Base-by-base conservation (phyloP, 208 protist species). In the Strigomonas culicis region DNA sequence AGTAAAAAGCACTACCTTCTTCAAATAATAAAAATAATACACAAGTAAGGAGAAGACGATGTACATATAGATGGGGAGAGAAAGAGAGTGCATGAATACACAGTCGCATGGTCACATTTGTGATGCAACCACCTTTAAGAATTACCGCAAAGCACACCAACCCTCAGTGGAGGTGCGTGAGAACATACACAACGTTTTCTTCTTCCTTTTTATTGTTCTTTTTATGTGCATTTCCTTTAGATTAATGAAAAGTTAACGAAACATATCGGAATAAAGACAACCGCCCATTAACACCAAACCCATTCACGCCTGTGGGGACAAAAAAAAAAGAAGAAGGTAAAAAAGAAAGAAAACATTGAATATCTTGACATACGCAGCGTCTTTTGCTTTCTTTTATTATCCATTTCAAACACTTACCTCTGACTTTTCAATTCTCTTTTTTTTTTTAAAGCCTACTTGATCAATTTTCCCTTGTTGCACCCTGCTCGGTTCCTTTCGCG, bases 401-500 rank as follows among this genome's bases (percentile, higher is more conserved):
- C n/a, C n/a, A n/a, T n/a, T n/a, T n/a, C n/a, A n/a, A n/a, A 46
- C 17, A 46, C 39, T 46, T n/a, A 46, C 10, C 39, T 46, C 10
- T n/a, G 10, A 46, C 39, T 46, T 46, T n/a, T n/a, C 39, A n/a
- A 46, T 46, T 46, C 43, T 63, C 43, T 51, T n/a, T 63, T 32
- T 63, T 57, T 44, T 58, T 58, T 47, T 7, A 1, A 43, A 55
- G 11, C 27, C 7, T 53, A 24, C 17, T 31, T 17, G 31, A 43
- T 66, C 43, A 27, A 15, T 56, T 39, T 30, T 62, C 44, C 36
- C 53, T 51, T 59, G 13, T 62, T 11, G 17, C 57, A 31, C 44
- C 21, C 27, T n/a, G n/a, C n/a, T n/a, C n/a, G n/a, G 41, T 43
- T 60, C 75, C 69, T 79, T 74, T 19, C 69, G 71, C 24, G 50